Evolutionary conservation across 352 stramenopile genomes (phyloP), one percentile per base, ranked within the genome.

Genomic region (Aphanomyces cochlioides): DNA sequence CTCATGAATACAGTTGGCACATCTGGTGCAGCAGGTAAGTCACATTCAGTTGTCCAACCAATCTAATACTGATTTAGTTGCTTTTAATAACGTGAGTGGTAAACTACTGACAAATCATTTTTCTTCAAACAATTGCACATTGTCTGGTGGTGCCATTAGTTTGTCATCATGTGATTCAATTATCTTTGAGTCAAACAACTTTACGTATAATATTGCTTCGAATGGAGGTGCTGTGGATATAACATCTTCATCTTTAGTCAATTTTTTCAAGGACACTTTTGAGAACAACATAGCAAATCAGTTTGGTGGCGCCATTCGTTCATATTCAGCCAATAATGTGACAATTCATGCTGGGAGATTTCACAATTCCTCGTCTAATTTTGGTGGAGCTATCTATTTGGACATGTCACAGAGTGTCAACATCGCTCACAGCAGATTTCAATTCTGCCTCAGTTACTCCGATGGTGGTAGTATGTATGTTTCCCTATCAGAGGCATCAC

Each of bases 1-100:
- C 37, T 48, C 36, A 43, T 63, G 21, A 70, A 70, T 19, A 47
- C 6, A 8, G 64, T 50, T 36, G 15, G 5, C 54, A 41, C 10
- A 28, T 37, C 28, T 0, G 43, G 43, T 12, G 43, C 10, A 12
- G 43, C 43, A 50, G 43, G 43, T 50, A 50, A 28, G 0, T 28
- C 2, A 50, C 43, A n/a, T 50, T n/a, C 10, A 50, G 43, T 50
- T 2, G 10, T 50, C 10, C 43, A 50, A 50, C 43, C 43, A 50
- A n/a, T 50, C 17, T 50, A 12, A 50, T 2, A 12, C 43, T n/a
- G 10, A 50, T 50, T 12, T 50, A 50, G 43, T 50, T n/a, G 17
- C 17, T 12, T n/a, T 50, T n/a, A 50, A 50, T 50, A 50, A 50
- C 17, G 43, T n/a, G 28, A 50, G 10, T n/a, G 43, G 43, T 50